These are phyloP conservation scores for Fabrea salina DNA, from an alignment of 169 alveolate species.

Conservation along the genomic window DNA sequence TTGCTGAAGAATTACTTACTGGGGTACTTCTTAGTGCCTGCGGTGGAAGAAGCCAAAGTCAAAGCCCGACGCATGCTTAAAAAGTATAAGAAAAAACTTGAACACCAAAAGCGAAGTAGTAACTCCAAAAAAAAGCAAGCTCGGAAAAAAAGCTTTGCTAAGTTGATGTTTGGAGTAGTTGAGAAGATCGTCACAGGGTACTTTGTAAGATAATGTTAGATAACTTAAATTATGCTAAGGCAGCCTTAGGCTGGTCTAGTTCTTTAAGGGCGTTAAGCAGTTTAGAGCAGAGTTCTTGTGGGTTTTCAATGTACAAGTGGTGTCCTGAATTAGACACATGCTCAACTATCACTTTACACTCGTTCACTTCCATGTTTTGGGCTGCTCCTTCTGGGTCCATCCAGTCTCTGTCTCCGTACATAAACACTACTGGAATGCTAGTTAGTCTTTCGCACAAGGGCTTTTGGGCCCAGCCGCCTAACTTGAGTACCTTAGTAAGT, in stretches of 20 bases:
- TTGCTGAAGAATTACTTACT: not conserved
- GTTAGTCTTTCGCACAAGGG: constrained; percentile 21
- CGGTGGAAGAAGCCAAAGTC: not conserved
- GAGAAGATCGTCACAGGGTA: too few relatives aligned
- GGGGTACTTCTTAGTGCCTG: not conserved
- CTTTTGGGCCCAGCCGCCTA: not conserved
- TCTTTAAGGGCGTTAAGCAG: not conserved
- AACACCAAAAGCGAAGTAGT: too few relatives aligned
- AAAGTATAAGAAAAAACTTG: too few relatives aligned
- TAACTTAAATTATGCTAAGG: too few relatives aligned
- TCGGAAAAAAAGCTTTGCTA: too few relatives aligned
- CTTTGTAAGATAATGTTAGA: too few relatives aligned
- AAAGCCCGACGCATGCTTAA: too few relatives aligned
- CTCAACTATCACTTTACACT: not conserved
- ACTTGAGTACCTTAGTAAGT: not conserved
- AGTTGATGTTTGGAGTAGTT: too few relatives aligned
- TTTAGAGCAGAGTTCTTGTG: not conserved
- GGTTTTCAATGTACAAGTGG: constrained; percentile 29
- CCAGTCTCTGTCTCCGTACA: constrained; percentile 31
- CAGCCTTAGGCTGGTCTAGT: too few relatives aligned
- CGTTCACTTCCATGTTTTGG: not conserved
- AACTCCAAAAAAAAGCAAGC: too few relatives aligned
- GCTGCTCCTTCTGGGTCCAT: constrained; percentile 28
- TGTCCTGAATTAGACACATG: constrained; percentile 9
- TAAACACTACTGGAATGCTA: not conserved